A percentile compares a stretch with the other conserved stretches of the same genome.
These are phyloP conservation scores for Paxillus involutus DNA, from an alignment of 768 basidiomycete genomes.

Conservation along the genomic window DNA sequence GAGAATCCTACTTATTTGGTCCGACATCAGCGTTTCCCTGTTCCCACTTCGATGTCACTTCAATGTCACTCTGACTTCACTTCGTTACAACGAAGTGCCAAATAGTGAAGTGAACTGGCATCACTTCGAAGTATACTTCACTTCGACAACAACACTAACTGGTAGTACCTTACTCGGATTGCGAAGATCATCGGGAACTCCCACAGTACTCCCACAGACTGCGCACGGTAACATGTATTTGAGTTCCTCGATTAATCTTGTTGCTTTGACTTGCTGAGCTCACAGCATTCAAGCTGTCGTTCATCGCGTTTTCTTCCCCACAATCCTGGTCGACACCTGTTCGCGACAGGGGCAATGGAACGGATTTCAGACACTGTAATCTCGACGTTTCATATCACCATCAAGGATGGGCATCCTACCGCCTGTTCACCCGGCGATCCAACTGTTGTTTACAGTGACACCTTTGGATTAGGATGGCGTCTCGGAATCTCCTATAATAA, in stretches of 20 bases:
- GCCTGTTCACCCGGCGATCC: slow-evolving; percentile 4
- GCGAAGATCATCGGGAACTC: background rate
- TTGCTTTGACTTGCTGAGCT: too few species aligned
- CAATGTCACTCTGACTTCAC: too few species aligned
- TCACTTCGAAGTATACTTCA: too few species aligned
- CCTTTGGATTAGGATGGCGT: slow-evolving; percentile 29
- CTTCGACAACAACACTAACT: too few species aligned
- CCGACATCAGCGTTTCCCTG: too few species aligned
- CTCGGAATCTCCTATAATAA: slow-evolving; percentile 20
- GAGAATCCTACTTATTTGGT: too few species aligned
- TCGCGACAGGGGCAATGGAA: slow-evolving; percentile 9
- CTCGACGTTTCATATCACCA: slow-evolving; percentile 23
- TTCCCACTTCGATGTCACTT: too few species aligned
- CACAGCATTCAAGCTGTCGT: background rate
- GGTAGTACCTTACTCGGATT: background rate
- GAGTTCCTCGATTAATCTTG: too few species aligned
- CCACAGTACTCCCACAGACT: background rate
- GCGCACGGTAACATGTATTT: too few species aligned
- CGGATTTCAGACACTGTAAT: slow-evolving; percentile 24
- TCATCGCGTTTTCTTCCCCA: background rate
- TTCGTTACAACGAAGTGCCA: too few species aligned
- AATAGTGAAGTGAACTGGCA: too few species aligned
- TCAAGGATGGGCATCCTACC: slow-evolving; percentile 19
- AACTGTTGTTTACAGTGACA: slow-evolving; percentile 21
- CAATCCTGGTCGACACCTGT: background rate